phyloP scores from a whole-genome alignment of 2,329 filamentous ascomycete genomes.

The Botryotinia calthae region DNA sequence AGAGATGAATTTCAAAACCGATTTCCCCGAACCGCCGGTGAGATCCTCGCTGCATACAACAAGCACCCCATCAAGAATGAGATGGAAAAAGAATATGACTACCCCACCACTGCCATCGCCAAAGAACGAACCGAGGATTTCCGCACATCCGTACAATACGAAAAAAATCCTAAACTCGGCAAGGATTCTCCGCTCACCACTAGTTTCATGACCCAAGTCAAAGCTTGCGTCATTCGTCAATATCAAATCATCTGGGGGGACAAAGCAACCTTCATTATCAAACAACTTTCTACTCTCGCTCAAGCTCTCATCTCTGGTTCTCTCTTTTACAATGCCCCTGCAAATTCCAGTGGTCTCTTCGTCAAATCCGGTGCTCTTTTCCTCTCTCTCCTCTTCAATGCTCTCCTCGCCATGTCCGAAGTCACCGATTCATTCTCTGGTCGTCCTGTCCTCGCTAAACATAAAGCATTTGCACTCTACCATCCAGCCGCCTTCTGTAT shows the following conservation, averaged over 20 bases:
- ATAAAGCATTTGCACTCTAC: slow-evolving; percentile 56
- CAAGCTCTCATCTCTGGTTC: slow-evolving; percentile 64
- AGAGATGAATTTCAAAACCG: slow-evolving; percentile 41
- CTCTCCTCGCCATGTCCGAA: slow-evolving; percentile 62
- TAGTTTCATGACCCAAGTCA: slow-evolving; percentile 54
- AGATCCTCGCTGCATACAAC: slow-evolving; percentile 51
- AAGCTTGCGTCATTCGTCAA: slow-evolving; percentile 55
- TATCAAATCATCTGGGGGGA: slow-evolving; percentile 66
- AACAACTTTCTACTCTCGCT: slow-evolving; percentile 54
- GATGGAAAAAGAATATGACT: slow-evolving; percentile 57
- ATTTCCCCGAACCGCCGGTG: slow-evolving; percentile 47
- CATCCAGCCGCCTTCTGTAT: slow-evolving; percentile 59
- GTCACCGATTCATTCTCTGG: slow-evolving; percentile 62
- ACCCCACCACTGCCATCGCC: slow-evolving; percentile 50
- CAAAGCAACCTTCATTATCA: slow-evolving; percentile 61
- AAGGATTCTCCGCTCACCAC: slow-evolving; percentile 56
- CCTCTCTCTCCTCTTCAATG: slow-evolving; percentile 61
- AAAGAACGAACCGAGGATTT: slow-evolving; percentile 50
- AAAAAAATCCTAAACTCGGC: slow-evolving; percentile 54
- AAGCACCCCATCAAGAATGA: slow-evolving; percentile 48
- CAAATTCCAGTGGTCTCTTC: slow-evolving; percentile 59
- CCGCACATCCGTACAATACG: slow-evolving; percentile 48
- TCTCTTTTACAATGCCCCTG: slow-evolving; percentile 63
- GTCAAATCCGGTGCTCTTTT: slow-evolving; percentile 63
- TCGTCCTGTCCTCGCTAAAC: slow-evolving; percentile 57